phyloP scores from a whole-genome alignment of 1,284 basidiomycete genomes.

The Ustilago sp. region DNA sequence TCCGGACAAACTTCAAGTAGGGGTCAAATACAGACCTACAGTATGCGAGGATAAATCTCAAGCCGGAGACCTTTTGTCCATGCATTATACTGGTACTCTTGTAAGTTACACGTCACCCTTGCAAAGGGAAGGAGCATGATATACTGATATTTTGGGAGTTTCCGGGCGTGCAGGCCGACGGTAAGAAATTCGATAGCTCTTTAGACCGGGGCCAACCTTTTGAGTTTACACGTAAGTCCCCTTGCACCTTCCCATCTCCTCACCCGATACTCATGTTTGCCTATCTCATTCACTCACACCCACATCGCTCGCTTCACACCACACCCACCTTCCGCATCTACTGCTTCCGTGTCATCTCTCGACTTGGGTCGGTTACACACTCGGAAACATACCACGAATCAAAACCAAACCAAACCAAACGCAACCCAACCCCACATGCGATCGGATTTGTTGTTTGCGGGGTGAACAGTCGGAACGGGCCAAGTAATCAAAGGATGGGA shows the following conservation, averaged over 20 bases:
- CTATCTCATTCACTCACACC: too few species aligned
- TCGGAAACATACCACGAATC: not conserved
- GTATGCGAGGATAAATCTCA: constrained; percentile 75
- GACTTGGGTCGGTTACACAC: too few species aligned
- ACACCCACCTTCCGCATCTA: too few species aligned
- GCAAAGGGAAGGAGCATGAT: too few species aligned
- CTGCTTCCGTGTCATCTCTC: too few species aligned
- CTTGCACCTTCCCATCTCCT: not conserved
- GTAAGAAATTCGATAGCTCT: constrained; percentile 86
- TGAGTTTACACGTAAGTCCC: constrained; percentile 60
- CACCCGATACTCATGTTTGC: not conserved
- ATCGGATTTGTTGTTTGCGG: not conserved
- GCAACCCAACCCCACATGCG: not conserved
- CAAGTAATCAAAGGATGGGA: constrained; percentile 80
- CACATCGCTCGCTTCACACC: not conserved
- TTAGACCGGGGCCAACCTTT: constrained; percentile 75
- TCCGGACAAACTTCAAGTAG: constrained; percentile 62
- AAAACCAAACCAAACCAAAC: not conserved
- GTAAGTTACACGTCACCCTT: constrained; percentile 16
- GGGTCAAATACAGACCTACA: constrained; percentile 71
- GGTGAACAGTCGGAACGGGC: constrained; percentile 76
- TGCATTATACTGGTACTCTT: constrained; percentile 79
- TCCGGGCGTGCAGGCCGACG: constrained; percentile 71
- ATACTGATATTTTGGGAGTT: not conserved
- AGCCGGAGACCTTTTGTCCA: constrained; percentile 78